Evolutionary conservation across 2,329 filamentous ascomycete genomes (phyloP), one percentile per base, ranked within the genome.

Genomic region (Thermomyces lanuginosus): DNA sequence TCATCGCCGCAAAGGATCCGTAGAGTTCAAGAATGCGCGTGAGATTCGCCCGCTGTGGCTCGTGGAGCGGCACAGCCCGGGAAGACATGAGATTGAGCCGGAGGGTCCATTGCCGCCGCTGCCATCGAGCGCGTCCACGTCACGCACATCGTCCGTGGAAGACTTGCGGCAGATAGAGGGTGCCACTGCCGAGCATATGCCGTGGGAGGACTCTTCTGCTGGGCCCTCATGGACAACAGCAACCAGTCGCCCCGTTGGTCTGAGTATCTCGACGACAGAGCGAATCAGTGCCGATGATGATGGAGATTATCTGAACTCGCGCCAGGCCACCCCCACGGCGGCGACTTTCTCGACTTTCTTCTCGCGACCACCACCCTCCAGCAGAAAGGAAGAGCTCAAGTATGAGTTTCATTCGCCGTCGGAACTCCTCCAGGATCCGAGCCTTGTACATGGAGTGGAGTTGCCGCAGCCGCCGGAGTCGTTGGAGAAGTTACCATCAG

Each of bases 11-110:
- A 51, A 58, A 1, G 55, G 51, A 27, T 69, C 64, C 1, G 54
- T 56, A 4, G 63, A 69, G 34, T 68, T 68, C 43, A 60, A 55
- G 33, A 53, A 51, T 18, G 56, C 51, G 10, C 67, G 67, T 29
- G 81, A 89, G 44, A 75, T 84, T 42, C 74, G 78, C 38, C 84
- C 84, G 0, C 57, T 93, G 6, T 86, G 79, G 51, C 71, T 92
- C 12, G 69, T 92, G 5, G 79, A 91, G 48, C 72, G 62, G 16
- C 68, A 63, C 37, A 53, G 56, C 11, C 36, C 45, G 6, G 43
- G 36, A 10, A 62, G 64, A 40, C 43, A 47, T 10, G 54, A 48
- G 35, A 46, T 42, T 9, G 47, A 56, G 20, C 34, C 36, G 8
- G 51, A 58, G 14, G 58, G 59, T 26, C 41, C 52, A 4, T 47